Conservation (phyloP, 169 alveolate genomes). For the Plasmodium fragile region DNA sequence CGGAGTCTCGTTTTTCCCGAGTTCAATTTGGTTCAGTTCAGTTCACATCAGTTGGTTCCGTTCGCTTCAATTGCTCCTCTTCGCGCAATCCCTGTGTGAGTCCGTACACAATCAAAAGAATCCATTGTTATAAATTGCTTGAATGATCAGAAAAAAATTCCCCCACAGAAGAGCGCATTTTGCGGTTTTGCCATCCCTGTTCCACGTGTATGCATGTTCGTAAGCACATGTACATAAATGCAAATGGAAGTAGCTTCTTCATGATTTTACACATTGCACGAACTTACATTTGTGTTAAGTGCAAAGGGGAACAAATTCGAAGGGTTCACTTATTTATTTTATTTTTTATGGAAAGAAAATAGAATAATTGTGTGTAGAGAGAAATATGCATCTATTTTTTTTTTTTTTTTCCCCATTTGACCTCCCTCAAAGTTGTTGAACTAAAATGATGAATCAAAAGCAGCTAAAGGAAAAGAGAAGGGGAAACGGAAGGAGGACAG, state of each 20-base stretch:
- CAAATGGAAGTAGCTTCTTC: background rate
- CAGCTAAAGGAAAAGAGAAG: background rate
- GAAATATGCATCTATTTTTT: background rate
- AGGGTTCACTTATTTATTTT: background rate
- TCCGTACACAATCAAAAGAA: background rate
- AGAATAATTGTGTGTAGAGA: background rate
- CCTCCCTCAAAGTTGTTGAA: background rate
- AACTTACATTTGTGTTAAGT: background rate
- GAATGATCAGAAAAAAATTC: background rate
- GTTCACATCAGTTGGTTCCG: background rate
- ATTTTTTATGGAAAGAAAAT: background rate
- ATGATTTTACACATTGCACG: background rate
- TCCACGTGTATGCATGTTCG: background rate
- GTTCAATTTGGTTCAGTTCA: background rate
- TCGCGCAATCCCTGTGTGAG: background rate
- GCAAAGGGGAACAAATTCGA: background rate
- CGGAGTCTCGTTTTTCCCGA: background rate
- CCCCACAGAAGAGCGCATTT: background rate
- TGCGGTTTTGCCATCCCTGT: background rate
- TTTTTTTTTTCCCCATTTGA: background rate
- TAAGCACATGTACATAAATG: background rate
- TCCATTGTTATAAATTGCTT: background rate
- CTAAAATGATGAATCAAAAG: background rate
- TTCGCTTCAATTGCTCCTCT: background rate
- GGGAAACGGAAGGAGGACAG: background rate